phyloP scores from a whole-genome alignment of 495 filamentous ascomycete species.

The Aspergillus mulundensis region DNA sequence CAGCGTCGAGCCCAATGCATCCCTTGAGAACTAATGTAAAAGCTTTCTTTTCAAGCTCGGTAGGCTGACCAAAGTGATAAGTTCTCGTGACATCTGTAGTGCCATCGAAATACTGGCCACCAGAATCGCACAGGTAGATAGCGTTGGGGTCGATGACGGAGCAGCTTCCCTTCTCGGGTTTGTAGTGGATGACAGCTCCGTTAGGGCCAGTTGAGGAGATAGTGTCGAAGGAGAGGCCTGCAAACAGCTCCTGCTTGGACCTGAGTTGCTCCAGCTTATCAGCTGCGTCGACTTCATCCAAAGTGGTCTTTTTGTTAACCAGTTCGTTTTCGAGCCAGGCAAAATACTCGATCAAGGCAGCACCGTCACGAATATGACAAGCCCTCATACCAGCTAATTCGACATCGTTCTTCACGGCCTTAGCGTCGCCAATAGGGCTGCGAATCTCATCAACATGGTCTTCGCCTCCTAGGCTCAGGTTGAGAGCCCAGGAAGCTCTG shows the following conservation, averaged over 20 bases:
- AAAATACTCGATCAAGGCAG: conserved; percentile 88
- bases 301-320: conserved; percentile 60
- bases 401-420: conserved; percentile 93
- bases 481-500: conserved; percentile 90
- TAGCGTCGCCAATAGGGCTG: conserved; percentile 87
- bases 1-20: conserved; percentile 84
- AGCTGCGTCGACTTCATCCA: conserved; percentile 88
- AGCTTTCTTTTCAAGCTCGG: conserved; percentile 78
- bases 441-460: conserved; percentile 80
- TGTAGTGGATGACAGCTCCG: conserved; percentile 97
- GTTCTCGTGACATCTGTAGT: conserved; percentile 97
- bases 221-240: conserved; percentile 89
- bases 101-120: conserved; percentile 90
- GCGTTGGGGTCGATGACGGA: conserved; percentile 78
- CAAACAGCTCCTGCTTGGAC: conserved; percentile 76
- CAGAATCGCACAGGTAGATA: conserved; percentile 96
- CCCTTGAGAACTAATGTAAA: conserved; percentile 97
- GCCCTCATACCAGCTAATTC: conserved; percentile 91
- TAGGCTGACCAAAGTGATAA: conserved; percentile 84
- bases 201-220: conserved; percentile 95
- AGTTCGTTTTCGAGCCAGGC: conserved; percentile 94
- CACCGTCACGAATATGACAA: conserved; percentile 93
- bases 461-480: conserved; percentile 81
- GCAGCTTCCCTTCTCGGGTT: conserved; percentile 80
- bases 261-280: conserved; percentile 85